phyloP scores from a whole-genome alignment of 140 eudicot genomes.

The Stevia rebaudiana region DNA sequence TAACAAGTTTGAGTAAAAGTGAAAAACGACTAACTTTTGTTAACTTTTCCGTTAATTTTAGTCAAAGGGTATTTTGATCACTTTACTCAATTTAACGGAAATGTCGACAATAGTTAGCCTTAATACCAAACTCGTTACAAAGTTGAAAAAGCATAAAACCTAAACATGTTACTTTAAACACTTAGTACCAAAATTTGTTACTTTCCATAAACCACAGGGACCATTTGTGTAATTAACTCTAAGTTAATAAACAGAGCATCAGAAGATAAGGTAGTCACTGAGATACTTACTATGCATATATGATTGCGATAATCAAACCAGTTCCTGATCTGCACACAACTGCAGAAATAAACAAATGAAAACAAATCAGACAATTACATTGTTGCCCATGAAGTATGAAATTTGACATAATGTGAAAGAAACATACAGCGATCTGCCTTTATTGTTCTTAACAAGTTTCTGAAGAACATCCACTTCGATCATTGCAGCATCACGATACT shows the following conservation, averaged over 20 bases:
- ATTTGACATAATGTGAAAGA: not conserved
- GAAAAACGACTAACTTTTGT: too few relatives aligned
- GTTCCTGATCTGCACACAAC: slow-evolving; percentile 70
- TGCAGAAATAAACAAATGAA: slow-evolving; percentile 32
- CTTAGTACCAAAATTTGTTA: too few relatives aligned
- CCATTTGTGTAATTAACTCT: too few relatives aligned
- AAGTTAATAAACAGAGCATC: not conserved
- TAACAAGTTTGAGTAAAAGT: too few relatives aligned
- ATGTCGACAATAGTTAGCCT: too few relatives aligned
- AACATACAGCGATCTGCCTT: slow-evolving; percentile 65
- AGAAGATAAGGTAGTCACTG: not conserved
- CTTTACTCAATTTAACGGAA: too few relatives aligned
- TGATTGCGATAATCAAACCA: slow-evolving; percentile 97
- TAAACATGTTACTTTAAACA: too few relatives aligned
- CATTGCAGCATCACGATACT: slow-evolving; percentile 95
- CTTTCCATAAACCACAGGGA: too few relatives aligned
- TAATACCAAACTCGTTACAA: too few relatives aligned
- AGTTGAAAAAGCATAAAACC: too few relatives aligned
- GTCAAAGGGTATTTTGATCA: too few relatives aligned
- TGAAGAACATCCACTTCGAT: slow-evolving; percentile 79
- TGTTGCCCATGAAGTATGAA: not conserved
- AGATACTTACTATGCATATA: slow-evolving; percentile 80
- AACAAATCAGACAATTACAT: not conserved
- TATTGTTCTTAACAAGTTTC: slow-evolving; percentile 55
- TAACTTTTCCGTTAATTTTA: too few relatives aligned